Conservation (phyloP, 768 basidiomycete species). For the Termitomyces sp. region DNA sequence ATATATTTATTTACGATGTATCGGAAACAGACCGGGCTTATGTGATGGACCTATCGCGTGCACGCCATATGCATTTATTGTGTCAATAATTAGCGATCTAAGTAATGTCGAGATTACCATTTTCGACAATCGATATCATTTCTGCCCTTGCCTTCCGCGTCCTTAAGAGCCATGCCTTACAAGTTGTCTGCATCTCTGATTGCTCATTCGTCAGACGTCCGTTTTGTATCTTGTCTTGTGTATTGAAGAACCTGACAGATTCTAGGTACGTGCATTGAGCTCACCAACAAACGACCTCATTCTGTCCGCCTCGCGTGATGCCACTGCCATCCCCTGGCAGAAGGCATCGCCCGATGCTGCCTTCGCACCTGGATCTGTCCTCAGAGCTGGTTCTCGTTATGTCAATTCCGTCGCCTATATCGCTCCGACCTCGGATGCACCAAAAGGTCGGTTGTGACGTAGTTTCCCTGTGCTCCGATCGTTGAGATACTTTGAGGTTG, state of each 20-base stretch:
- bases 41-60: conserved; percentile 5
- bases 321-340: conserved; percentile 85
- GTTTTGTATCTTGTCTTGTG: conserved; percentile 23
- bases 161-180: conserved; percentile 48
- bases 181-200: conserved; percentile 70
- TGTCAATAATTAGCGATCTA: not conserved
- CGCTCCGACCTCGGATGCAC: conserved; percentile 59
- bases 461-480: conserved; percentile 12
- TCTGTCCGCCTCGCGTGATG: conserved; percentile 88
- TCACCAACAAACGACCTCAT: conserved; percentile 74
- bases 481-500: conserved; percentile 52
- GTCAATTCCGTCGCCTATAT: conserved; percentile 82
- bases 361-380: conserved; percentile 50
- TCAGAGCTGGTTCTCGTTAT: conserved; percentile 65
- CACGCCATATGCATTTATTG: conserved; percentile 3
- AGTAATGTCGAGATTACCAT: conserved; percentile 4
- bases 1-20: not conserved
- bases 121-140: conserved; percentile 22
- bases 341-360: conserved; percentile 39
- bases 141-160: not conserved
- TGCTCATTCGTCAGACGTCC: conserved; percentile 71
- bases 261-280: conserved; percentile 76
- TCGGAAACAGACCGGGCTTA: not conserved
- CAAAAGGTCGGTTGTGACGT: conserved; percentile 50
- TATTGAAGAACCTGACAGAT: conserved; percentile 15